Evolutionary conservation across 306 rosid genomes (phyloP).

Genomic region (Medicago ruthenica): DNA sequence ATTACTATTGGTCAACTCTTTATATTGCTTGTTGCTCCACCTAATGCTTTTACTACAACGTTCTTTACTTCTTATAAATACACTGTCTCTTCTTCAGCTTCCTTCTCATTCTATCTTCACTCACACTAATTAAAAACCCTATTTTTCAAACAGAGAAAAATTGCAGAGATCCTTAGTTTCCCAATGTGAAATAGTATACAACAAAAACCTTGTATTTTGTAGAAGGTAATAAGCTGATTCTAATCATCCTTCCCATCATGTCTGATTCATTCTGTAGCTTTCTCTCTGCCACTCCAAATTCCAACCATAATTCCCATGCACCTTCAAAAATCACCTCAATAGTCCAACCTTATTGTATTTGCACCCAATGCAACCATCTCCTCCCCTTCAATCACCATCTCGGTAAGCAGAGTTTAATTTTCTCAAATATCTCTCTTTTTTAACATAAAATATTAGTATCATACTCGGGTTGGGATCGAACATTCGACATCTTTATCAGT

Average conservation of each 20-base stretch:
- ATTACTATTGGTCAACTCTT: slow-evolving; percentile 51
- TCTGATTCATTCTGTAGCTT: slow-evolving; percentile 48
- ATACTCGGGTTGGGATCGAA: too few species aligned
- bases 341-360: slow-evolving; percentile 48
- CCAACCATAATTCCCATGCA: slow-evolving; percentile 38
- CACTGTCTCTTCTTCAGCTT: background rate
- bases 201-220: slow-evolving; percentile 18
- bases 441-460: too few species aligned
- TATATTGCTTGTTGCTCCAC: slow-evolving; percentile 46
- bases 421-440: background rate
- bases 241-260: slow-evolving; percentile 36
- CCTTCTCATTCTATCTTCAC: slow-evolving; percentile 37
- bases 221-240: slow-evolving; percentile 7
- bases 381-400: slow-evolving; percentile 44
- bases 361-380: slow-evolving; percentile 47
- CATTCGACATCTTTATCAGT: too few species aligned
- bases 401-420: slow-evolving; percentile 43
- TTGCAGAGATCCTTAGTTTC: slow-evolving; percentile 4
- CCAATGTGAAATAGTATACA: slow-evolving; percentile 14
- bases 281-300: slow-evolving; percentile 43
- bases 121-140: slow-evolving; percentile 34
- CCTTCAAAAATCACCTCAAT: slow-evolving; percentile 40
- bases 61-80: slow-evolving; percentile 50
- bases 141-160: slow-evolving; percentile 24
- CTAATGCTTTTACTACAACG: slow-evolving; percentile 53